These are phyloP conservation scores for Paratinospora sagittata DNA, from an alignment of 164 flowering plant genomes.

Conservation along the genomic window DNA sequence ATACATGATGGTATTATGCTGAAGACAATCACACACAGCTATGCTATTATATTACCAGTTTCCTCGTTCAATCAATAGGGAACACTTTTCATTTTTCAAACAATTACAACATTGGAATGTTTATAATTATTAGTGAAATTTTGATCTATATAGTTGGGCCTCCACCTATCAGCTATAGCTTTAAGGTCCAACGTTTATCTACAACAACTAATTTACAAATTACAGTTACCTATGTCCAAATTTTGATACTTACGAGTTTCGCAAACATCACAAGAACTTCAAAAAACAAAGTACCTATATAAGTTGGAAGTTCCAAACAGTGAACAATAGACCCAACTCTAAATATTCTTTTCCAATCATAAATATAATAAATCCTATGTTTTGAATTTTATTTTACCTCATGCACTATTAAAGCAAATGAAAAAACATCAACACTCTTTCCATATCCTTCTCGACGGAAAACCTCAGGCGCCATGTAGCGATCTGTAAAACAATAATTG, in stretches of 20 bases:
- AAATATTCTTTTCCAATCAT: neutral
- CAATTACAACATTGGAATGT: neutral
- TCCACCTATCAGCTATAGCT: too few species aligned
- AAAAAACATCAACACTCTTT: slow-evolving; percentile 59
- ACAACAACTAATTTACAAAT: neutral
- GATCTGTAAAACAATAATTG: slow-evolving; percentile 31
- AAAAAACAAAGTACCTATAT: too few species aligned
- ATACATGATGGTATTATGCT: neutral
- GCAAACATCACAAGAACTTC: neutral
- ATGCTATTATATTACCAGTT: neutral
- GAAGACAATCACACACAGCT: neutral
- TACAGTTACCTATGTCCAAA: too few species aligned
- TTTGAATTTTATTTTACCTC: slow-evolving; percentile 33
- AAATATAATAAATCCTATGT: neutral
- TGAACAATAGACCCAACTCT: neutral
- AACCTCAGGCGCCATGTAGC: slow-evolving; percentile 70
- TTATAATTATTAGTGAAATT: too few species aligned
- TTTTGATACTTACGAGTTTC: neutral
- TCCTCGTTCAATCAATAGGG: too few species aligned
- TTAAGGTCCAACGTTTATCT: too few species aligned
- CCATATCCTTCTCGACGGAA: slow-evolving; percentile 63
- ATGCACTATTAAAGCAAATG: slow-evolving; percentile 51
- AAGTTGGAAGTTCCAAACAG: too few species aligned
- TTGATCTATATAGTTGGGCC: too few species aligned
- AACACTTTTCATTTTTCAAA: neutral